Evolutionary conservation across 805 yeast genomes (phyloP).

Genomic region (Saccharomycopsis sp.): DNA sequence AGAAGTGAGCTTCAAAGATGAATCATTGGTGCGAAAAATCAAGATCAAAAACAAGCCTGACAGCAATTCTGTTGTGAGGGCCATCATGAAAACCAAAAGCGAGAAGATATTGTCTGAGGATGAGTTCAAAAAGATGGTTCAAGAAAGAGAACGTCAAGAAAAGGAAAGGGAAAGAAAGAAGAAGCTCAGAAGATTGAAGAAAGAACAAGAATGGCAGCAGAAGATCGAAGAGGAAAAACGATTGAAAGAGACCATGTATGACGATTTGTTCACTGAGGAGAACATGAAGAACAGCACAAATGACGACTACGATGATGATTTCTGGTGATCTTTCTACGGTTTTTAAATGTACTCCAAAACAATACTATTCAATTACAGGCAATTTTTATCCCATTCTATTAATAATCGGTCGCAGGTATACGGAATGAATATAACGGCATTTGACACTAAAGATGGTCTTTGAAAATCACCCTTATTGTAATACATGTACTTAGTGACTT

Average conservation of each 20-base stretch:
- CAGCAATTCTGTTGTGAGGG: constrained; percentile 44
- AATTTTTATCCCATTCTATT: too few relatives aligned
- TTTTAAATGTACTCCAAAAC: too few relatives aligned
- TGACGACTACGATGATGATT: constrained; percentile 49
- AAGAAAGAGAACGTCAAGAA: constrained; percentile 34
- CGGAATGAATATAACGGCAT: too few relatives aligned
- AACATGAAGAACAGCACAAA: constrained; percentile 38
- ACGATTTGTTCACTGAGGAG: constrained; percentile 43
- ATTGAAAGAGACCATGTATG: constrained; percentile 37
- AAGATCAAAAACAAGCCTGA: constrained; percentile 50
- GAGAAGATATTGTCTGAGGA: constrained; percentile 36
- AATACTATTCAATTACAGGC: too few relatives aligned
- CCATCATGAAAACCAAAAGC: constrained; percentile 55
- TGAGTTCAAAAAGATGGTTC: constrained; percentile 30
- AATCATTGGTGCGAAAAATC: constrained; percentile 44
- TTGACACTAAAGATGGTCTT: too few relatives aligned
- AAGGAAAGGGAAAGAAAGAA: constrained; percentile 22
- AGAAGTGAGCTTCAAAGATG: constrained; percentile 66
- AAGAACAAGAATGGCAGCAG: constrained; percentile 32
- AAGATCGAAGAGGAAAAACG: constrained; percentile 35
- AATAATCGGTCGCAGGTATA: too few relatives aligned
- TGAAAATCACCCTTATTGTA: too few relatives aligned
- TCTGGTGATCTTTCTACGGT: constrained; percentile 30
- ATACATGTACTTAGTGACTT: too few relatives aligned
- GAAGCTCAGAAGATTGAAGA: constrained; percentile 25